These are phyloP conservation scores for Adansonia grandidieri DNA, from an alignment of 441 rosid species.

Conservation along the genomic window DNA sequence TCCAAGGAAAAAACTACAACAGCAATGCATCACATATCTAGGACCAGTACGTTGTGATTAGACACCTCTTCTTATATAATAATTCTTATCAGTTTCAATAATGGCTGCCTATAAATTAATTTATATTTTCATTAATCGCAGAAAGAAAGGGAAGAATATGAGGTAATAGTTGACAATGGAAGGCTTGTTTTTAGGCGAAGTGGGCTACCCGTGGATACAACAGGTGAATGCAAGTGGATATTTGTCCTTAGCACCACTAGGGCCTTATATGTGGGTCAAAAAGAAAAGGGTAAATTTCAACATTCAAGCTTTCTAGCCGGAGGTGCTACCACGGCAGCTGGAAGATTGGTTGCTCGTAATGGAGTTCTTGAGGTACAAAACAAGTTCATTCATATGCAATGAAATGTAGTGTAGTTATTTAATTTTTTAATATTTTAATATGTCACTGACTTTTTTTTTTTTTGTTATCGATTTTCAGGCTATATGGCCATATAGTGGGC, in stretches of 20 bases:
- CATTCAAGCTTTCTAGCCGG: constrained; percentile 75
- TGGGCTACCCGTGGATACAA: constrained; percentile 44
- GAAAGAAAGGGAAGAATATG: constrained; percentile 61
- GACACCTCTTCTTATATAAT: background rate
- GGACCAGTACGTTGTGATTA: constrained; percentile 60
- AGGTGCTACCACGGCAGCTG: constrained; percentile 74
- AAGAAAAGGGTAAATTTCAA: constrained; percentile 62
- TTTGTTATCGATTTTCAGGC: constrained; percentile 44
- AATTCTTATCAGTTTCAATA: background rate
- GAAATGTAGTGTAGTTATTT: background rate
- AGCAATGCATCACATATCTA: constrained; percentile 68
- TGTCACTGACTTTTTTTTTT: background rate
- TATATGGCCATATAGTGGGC: constrained; percentile 96
- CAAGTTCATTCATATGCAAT: background rate
- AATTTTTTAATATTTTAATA: background rate
- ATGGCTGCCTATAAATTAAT: background rate
- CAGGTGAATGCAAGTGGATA: constrained; percentile 63
- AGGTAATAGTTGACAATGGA: constrained; percentile 59
- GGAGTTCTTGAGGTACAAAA: constrained; percentile 47
- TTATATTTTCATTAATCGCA: constrained; percentile 26
- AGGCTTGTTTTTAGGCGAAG: constrained; percentile 47
- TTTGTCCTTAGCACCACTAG: constrained; percentile 69
- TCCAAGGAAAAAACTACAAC: constrained; percentile 50
- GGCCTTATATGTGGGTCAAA: constrained; percentile 54
- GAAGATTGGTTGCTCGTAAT: constrained; percentile 57